Evolutionary conservation across 768 basidiomycete species (phyloP), one percentile per base, ranked within the genome.

Genomic region (Lentinula raphanica): DNA sequence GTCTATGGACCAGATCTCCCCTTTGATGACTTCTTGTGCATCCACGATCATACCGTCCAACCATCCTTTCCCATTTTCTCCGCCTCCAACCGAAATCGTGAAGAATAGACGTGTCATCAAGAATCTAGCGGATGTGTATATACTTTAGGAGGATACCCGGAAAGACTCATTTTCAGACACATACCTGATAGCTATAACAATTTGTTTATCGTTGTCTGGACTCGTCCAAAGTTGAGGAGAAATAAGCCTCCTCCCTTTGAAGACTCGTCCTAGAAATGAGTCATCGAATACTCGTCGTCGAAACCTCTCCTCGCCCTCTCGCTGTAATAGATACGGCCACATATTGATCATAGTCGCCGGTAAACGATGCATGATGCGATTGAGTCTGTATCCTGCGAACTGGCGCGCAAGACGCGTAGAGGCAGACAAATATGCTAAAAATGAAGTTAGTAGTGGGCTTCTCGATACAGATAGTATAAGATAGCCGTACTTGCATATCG

Each of bases 281-380:
- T 59, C 57, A 8, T 69, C 61, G 64, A 81, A 87, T n/a, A 63
- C 61, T 3, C 58, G 56, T 54, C 70, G 76, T 39, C 81, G 74
- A 17, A 55, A 58, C 0, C 59, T 39, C 1, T 67, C 63, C 66
- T 89, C 86, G 12, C 64, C 60, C 58, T 73, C 64, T n/a, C 88
- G 80, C 21, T 72, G 64, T 27, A 68, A 69, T 32, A 90, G 74
- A 66, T 90, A 90, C 6, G 88, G 87, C 90, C 90, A 92, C 65
- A 86, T 73, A 61, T 90, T 83, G 1, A 77, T 81, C 70, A 77
- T 83, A 17, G 73, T 76, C 21, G 58, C 68, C 15, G 79, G 68
- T 62, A 80, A 71, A 11, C 67, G 66, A 45, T 69, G 58, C 49
- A 81, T 59, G 6, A 83, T 53, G 0, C 60, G 35, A 17, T 71